Base-by-base conservation (phyloP, 495 filamentous ascomycete genomes). In the Pyrenula aspistea region DNA sequence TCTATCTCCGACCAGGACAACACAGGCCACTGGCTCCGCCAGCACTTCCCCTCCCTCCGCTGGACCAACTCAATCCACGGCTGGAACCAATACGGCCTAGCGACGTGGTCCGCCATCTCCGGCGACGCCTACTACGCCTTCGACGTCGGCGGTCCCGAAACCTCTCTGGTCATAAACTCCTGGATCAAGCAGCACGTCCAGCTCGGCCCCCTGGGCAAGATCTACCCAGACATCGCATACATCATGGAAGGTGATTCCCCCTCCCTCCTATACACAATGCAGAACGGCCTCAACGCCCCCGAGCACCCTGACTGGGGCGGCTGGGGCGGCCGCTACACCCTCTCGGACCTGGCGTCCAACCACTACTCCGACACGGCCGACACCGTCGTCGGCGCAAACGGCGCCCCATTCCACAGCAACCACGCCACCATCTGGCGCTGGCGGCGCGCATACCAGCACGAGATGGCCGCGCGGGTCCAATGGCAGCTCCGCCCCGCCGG, bases 381-480 rank as follows among this genome's bases (percentile, higher is more conserved):
- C 59, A 49, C 60, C 2, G 72, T 74, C 0, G 51, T 67, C 12
- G 75, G 75, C 10, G 55, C 53, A 47, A 67, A 77, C 59, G 70
- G 68, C 2, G 59, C 60, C 36, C 64, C 49, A 11, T 63, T 71
- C 56, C 68, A 57, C 8, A 68, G 66, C 19, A 79, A 73, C 58
- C 71, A 74, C 21, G 74, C 75, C 0, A 75, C 75, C 1, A 73
- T 77, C 54, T 79, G 75, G 75, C 63, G 76, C 15, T 79, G 74
- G 76, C 55, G 74, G 12, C 64, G 70, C 55, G 73, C 72, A 0
- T 76, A 69, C 56, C 73, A 78, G 60, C 72, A 71, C 55, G 75
- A 79, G 57, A 75, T 79, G 49, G 74, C 74, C 0, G 75, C 75
- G 10, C 63, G 76, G 1, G 76, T 79, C 51, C 68, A 75, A 61